Evolutionary conservation across 768 basidiomycete genomes (phyloP).

Genomic region (Psilocybe sp.): DNA sequence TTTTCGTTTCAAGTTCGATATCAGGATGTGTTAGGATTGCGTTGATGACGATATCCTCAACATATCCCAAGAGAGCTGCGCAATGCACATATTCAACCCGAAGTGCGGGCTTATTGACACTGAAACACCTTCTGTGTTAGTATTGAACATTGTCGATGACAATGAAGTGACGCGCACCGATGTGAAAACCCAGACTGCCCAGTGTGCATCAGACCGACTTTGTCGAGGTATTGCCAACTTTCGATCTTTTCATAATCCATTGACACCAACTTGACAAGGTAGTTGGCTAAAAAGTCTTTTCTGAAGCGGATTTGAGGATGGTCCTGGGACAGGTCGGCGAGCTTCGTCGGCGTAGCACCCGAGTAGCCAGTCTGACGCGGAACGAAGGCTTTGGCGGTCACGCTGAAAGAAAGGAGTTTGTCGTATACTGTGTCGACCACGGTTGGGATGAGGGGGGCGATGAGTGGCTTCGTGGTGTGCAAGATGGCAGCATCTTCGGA

Average conservation of each 20-base stretch:
- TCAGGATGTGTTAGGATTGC: constrained; percentile 39
- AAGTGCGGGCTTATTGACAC: constrained; percentile 26
- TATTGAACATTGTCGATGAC: neutral
- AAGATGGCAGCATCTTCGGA: constrained; percentile 38
- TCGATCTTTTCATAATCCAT: constrained; percentile 40
- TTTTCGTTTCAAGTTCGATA: constrained; percentile 33
- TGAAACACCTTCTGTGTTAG: constrained; percentile 6
- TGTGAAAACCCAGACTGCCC: constrained; percentile 42
- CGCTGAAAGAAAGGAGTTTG: constrained; percentile 40
- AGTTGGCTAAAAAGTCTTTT: constrained; percentile 35
- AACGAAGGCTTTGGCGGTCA: constrained; percentile 36
- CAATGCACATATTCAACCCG: constrained; percentile 39
- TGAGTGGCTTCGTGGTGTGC: constrained; percentile 35
- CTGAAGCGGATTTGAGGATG: constrained; percentile 47
- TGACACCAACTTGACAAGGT: constrained; percentile 35
- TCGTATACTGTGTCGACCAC: constrained; percentile 45
- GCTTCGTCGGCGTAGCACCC: constrained; percentile 32
- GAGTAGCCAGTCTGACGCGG: constrained; percentile 39
- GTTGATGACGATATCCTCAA: constrained; percentile 41
- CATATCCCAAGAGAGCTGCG: constrained; percentile 39
- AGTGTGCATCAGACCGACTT: constrained; percentile 50
- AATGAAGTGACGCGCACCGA: constrained; percentile 23
- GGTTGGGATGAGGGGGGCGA: constrained; percentile 39
- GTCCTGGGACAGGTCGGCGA: constrained; percentile 37
- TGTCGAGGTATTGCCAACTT: constrained; percentile 45